Base-by-base conservation (phyloP, 768 basidiomycete species). In the Mycena rosella region DNA sequence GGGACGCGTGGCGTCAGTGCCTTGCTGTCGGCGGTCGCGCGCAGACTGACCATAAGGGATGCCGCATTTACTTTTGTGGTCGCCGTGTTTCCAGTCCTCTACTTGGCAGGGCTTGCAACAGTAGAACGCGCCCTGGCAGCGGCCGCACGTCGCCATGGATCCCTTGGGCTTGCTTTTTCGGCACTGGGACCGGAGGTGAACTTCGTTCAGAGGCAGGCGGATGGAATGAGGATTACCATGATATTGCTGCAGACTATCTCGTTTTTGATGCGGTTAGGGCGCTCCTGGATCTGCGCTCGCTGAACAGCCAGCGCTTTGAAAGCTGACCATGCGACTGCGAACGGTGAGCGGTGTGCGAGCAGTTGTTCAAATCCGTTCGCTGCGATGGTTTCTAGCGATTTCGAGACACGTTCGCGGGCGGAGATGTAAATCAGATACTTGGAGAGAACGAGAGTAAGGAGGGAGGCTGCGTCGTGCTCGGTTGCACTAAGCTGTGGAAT, bases 351-450 rank as follows among this genome's bases (percentile, higher is more conserved):
- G 20, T 9, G 26, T 2, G 36, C 36, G 4, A 65, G 14, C 14
- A 56, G 47, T 3, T 4, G 18, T 27, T 56, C 63, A 8, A 24
- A 49, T 42, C 47, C 63, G 20, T 17, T 51, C 5, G 29, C 38
- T 11, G 55, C 55, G 52, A 65, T 52, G 34, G 44, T 51, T 14
- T 47, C 24, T n/a, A 64, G 55, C 20, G 63, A 56, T 30, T 57
- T 57, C 34, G 55, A 48, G 24, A 64, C 36, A 18, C 36, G 44
- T 26, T 56, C 63, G 3, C 36, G 63, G 32, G 42, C 36, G 22
- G 55, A 49, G 45, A 57, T 42, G 8, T 11, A 34, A 6, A 34
- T 34, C 32, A 40, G 45, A 40, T 56, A 57, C 27, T 56, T 57
- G 47, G 54, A 56, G 54, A 57, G 63, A 20, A 57, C 26, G 17